These are phyloP conservation scores for Hanseniaspora uvarum DNA, from an alignment of 1,139 yeast species.

Conservation along the genomic window DNA sequence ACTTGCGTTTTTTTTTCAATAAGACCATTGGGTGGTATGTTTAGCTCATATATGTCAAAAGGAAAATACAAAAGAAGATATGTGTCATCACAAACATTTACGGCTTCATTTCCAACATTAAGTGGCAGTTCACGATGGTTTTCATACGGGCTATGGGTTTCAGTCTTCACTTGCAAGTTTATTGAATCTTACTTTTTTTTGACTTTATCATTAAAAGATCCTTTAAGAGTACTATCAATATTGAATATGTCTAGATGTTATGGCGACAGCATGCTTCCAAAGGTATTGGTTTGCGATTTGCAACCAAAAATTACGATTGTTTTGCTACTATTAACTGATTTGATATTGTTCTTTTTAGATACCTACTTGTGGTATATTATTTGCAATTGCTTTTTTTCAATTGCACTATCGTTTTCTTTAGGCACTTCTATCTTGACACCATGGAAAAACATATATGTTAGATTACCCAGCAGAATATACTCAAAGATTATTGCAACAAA, in stretches of 20 bases:
- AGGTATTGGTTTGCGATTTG: constrained; percentile 35
- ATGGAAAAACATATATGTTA: constrained; percentile 69
- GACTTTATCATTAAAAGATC: constrained; percentile 69
- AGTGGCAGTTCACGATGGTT: constrained; percentile 42
- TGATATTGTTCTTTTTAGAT: constrained; percentile 68
- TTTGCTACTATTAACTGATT: constrained; percentile 53
- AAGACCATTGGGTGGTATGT: constrained; percentile 48
- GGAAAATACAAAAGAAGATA: constrained; percentile 30
- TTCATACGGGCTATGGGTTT: constrained; percentile 57
- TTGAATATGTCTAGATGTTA: constrained; percentile 52
- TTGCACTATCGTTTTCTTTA: constrained; percentile 54
- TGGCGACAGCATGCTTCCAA: constrained; percentile 42
- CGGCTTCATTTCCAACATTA: constrained; percentile 48
- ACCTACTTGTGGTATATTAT: constrained; percentile 84
- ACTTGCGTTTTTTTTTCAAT: constrained; percentile 54
- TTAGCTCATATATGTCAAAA: constrained; percentile 35
- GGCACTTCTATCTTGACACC: constrained; percentile 81
- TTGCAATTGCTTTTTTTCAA: constrained; percentile 66
- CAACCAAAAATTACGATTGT: constrained; percentile 52
- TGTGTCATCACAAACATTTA: constrained; percentile 41
- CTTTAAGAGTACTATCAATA: constrained; percentile 55
- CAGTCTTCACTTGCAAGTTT: constrained; percentile 62
- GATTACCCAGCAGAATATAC: constrained; percentile 63
- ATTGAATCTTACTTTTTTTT: constrained; percentile 73
- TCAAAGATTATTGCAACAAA: constrained; percentile 51